phyloP scores from a whole-genome alignment of 148 eudicot genomes.

The Chenopodium quinoa region DNA sequence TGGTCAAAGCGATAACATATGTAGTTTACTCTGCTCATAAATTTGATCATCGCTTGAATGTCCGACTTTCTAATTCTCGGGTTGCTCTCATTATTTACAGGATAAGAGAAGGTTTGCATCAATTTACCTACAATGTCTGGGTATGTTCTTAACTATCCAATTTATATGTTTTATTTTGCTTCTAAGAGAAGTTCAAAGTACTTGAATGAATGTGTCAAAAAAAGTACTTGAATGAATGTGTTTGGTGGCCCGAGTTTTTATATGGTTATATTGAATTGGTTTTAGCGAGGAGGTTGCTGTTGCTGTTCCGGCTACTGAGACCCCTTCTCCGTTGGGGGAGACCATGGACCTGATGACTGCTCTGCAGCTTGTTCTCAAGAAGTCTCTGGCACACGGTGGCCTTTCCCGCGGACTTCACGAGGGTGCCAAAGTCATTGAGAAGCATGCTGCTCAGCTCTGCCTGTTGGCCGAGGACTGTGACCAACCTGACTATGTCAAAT shows the following conservation, averaged over 20 bases:
- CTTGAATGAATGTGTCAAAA: too few relatives aligned
- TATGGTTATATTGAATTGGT: too few relatives aligned
- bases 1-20: too few relatives aligned
- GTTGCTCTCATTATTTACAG: background rate
- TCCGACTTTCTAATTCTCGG: too few relatives aligned
- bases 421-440: slow-evolving; percentile 45
- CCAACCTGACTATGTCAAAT: slow-evolving; percentile 39
- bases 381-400: slow-evolving; percentile 42
- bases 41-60: too few relatives aligned
- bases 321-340: slow-evolving; percentile 35
- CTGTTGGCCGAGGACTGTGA: slow-evolving; percentile 49
- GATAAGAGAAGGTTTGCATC: slow-evolving; percentile 30
- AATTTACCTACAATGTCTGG: background rate
- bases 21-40: too few relatives aligned
- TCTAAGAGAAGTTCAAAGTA: too few relatives aligned
- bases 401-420: slow-evolving; percentile 45
- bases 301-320: slow-evolving; percentile 26
- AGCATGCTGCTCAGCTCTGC: slow-evolving; percentile 47
- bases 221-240: too few relatives aligned
- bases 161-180: too few relatives aligned
- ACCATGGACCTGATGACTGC: slow-evolving; percentile 44
- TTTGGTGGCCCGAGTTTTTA: too few relatives aligned
- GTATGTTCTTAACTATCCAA: too few relatives aligned
- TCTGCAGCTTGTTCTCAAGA: slow-evolving; percentile 41
- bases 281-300: background rate